Evolutionary conservation across 805 yeast genomes (phyloP).

Genomic region (Candida vaughaniae): DNA sequence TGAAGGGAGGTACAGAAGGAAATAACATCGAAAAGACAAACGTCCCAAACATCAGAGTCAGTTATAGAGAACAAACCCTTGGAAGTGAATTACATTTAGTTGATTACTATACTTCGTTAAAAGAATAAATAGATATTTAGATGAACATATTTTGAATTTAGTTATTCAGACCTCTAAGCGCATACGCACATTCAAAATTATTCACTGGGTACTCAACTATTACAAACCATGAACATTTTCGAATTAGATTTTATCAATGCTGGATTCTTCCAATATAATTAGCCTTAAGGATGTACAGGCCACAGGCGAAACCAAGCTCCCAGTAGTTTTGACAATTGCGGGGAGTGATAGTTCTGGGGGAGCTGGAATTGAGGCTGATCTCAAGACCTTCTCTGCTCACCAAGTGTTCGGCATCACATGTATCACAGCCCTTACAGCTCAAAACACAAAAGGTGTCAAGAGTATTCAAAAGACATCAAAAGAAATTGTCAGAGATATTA

Average conservation of each 20-base stretch:
- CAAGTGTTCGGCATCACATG: slow-evolving; percentile 76
- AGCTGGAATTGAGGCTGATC: slow-evolving; percentile 88
- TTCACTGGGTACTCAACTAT: no score
- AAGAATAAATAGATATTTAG: not conserved
- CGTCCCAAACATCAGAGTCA: slow-evolving; percentile 85
- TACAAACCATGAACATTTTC: no score
- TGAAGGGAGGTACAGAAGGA: slow-evolving; percentile 64
- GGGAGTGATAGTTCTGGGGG: slow-evolving; percentile 90
- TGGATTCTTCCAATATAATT: no score
- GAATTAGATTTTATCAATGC: no score
- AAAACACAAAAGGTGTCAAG: slow-evolving; percentile 57
- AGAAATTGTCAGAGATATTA: slow-evolving; percentile 44
- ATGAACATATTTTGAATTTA: not conserved
- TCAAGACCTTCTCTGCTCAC: slow-evolving; percentile 75
- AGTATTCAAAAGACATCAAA: slow-evolving; percentile 44
- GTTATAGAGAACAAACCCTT: slow-evolving; percentile 81
- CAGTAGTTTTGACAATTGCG: slow-evolving; percentile 43
- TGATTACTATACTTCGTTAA: slow-evolving; percentile 47
- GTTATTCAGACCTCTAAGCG: slow-evolving; percentile 10
- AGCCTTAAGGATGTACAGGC: no score
- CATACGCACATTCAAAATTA: slow-evolving; percentile 9
- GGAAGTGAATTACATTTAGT: slow-evolving; percentile 69
- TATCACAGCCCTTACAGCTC: slow-evolving; percentile 78
- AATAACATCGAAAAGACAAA: slow-evolving; percentile 92
- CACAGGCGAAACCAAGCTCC: no score